Evolutionary conservation across 257 asterid genomes (phyloP).

Genomic region (Petrea volubilis): DNA sequence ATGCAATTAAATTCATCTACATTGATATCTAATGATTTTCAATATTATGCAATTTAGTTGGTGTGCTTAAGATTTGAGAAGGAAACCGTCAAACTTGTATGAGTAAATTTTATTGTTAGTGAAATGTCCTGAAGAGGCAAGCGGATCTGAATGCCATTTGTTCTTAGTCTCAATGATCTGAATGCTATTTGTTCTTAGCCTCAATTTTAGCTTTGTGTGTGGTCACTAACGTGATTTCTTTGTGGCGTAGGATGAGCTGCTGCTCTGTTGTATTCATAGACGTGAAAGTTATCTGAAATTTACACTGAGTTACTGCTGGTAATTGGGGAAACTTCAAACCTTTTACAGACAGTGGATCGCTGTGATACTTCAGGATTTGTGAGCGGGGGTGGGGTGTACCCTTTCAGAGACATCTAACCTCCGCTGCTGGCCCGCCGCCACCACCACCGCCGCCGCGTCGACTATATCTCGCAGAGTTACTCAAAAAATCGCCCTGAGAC

Average conservation of each 20-base stretch:
- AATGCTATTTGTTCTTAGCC: too few relatives aligned
- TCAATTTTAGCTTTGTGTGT: constrained; percentile 3
- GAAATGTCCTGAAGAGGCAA: not conserved
- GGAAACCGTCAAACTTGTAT: not conserved
- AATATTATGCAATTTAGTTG: not conserved
- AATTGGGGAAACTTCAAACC: constrained; percentile 20
- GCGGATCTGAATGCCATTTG: constrained; percentile 1
- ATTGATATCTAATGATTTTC: not conserved
- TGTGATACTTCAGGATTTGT: constrained; percentile 97
- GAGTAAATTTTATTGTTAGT: not conserved
- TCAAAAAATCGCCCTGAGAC: too few relatives aligned
- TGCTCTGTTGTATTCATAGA: constrained; percentile 22
- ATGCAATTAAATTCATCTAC: not conserved
- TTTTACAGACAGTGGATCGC: constrained; percentile 66
- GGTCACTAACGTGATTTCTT: constrained; percentile 21
- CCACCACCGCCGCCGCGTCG: too few relatives aligned
- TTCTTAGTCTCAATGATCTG: constrained; percentile 9
- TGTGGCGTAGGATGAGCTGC: constrained; percentile 53
- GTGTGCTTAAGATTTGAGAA: not conserved
- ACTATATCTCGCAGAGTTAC: too few relatives aligned
- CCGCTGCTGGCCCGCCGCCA: too few relatives aligned
- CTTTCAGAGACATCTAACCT: constrained; percentile 70
- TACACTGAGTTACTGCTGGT: constrained; percentile 38
- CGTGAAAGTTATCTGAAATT: constrained; percentile 32
- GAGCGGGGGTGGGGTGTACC: constrained; percentile 86